These are phyloP conservation scores for Posidonia australis DNA, from an alignment of 106 monocot species.

Conservation along the genomic window DNA sequence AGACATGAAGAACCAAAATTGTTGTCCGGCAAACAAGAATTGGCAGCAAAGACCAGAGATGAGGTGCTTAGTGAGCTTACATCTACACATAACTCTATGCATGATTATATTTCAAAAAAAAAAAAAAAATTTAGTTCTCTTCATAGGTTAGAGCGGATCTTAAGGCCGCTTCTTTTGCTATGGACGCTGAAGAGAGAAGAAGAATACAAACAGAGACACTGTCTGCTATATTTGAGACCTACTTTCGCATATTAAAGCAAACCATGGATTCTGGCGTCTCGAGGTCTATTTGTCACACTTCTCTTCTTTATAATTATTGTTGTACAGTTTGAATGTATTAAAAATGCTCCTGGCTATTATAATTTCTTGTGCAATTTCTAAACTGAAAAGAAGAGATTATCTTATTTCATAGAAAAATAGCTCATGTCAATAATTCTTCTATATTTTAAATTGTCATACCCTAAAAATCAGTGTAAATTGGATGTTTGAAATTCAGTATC, in stretches of 20 bases:
- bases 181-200: constrained; percentile 40
- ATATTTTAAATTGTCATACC: too few species aligned
- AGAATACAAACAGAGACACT: constrained; percentile 78
- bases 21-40: constrained; percentile 35
- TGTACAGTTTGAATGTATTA: too few species aligned
- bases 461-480: too few species aligned
- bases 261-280: constrained; percentile 29
- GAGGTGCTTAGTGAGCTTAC: constrained; percentile 33
- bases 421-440: too few species aligned
- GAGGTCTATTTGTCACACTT: constrained; percentile 21
- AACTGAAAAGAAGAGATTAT: too few species aligned
- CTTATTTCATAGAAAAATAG: too few species aligned
- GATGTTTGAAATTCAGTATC: too few species aligned
- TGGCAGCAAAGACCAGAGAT: constrained; percentile 65
- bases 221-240: constrained; percentile 82
- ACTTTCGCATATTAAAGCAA: constrained; percentile 82
- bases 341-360: too few species aligned
- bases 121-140: neutral
- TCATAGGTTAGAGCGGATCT: constrained; percentile 69
- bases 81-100: neutral
- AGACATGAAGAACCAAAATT: constrained; percentile 32
- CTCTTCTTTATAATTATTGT: neutral
- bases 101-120: neutral
- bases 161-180: constrained; percentile 61
- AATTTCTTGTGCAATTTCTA: too few species aligned